Percentiles rank a stretch among this genome's conserved stretches.
phyloP scores from a whole-genome alignment of 257 asterid genomes.

The Gardenia jasminoides region DNA sequence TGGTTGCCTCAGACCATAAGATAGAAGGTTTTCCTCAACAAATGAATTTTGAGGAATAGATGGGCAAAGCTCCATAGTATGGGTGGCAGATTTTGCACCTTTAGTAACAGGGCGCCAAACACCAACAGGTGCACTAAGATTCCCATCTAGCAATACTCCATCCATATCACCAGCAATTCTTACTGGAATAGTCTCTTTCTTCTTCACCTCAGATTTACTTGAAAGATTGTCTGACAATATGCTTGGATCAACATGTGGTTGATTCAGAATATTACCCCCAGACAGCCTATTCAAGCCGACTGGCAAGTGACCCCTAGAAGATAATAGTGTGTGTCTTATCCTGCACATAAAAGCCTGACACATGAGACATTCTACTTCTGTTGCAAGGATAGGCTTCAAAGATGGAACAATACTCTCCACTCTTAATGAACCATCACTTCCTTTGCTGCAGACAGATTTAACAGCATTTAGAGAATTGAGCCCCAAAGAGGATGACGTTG shows the following conservation, averaged over 20 bases:
- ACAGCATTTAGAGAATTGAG: constrained; percentile 43
- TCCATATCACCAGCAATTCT: constrained; percentile 96
- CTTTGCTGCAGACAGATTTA: constrained; percentile 44
- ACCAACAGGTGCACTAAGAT: constrained; percentile 84
- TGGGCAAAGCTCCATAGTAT: constrained; percentile 67
- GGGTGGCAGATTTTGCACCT: constrained; percentile 53
- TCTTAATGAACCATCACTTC: constrained; percentile 44
- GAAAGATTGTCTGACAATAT: constrained; percentile 56
- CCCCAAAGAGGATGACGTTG: constrained; percentile 45
- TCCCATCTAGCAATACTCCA: constrained; percentile 76
- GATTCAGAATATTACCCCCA: constrained; percentile 51
- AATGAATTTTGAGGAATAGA: constrained; percentile 71
- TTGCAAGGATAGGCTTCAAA: constrained; percentile 69
- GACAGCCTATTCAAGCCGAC: constrained; percentile 59
- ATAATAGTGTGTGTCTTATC: constrained; percentile 68
- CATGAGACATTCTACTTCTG: constrained; percentile 81
- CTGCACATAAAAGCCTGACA: constrained; percentile 96
- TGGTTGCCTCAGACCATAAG: constrained; percentile 90
- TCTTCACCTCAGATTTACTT: constrained; percentile 66
- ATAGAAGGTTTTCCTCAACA: constrained; percentile 84
- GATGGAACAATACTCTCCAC: constrained; percentile 59
- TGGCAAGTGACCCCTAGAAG: constrained; percentile 49
- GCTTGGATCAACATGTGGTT: constrained; percentile 63
- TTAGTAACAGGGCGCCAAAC: constrained; percentile 96
- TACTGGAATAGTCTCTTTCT: constrained; percentile 78